Evolutionary conservation across 768 basidiomycete species (phyloP).

Genomic region (Psilocybe cubensis): DNA sequence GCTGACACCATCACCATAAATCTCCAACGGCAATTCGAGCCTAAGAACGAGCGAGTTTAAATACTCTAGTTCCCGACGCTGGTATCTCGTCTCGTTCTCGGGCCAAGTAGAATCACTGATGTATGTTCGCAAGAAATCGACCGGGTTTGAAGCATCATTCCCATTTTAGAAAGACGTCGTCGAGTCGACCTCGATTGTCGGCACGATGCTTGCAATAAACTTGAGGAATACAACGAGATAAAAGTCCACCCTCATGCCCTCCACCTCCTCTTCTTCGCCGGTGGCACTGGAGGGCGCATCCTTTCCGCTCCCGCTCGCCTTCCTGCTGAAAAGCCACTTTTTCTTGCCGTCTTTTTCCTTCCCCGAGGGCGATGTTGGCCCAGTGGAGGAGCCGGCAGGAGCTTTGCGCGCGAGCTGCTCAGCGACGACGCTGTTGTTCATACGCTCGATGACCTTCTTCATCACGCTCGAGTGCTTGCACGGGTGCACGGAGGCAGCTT

Average conservation of each 20-base stretch:
- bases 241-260: conserved; percentile 97
- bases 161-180: conserved; percentile 71
- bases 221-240: conserved; percentile 99
- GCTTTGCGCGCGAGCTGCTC: conserved; percentile 75
- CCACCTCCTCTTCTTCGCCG: conserved; percentile 65
- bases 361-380: conserved; percentile 22
- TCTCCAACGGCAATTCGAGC: background rate
- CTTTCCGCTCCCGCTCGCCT: conserved; percentile 63
- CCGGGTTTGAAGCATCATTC: background rate
- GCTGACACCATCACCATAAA: background rate
- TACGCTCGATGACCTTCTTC: conserved; percentile 99
- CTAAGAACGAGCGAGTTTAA: too few relatives aligned
- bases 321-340: conserved; percentile 86
- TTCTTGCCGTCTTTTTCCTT: conserved; percentile 59
- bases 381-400: conserved; percentile 28
- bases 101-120: too few relatives aligned
- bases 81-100: too few relatives aligned
- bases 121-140: too few relatives aligned
- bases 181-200: conserved; percentile 98
- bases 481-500: conserved; percentile 94
- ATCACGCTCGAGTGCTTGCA: conserved; percentile 99
- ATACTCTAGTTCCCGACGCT: too few relatives aligned
- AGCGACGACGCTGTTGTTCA: conserved; percentile 88
- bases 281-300: conserved; percentile 43
- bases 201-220: conserved; percentile 97